Evolutionary conservation across 805 yeast species (phyloP).

Genomic region (Candida golubevii): DNA sequence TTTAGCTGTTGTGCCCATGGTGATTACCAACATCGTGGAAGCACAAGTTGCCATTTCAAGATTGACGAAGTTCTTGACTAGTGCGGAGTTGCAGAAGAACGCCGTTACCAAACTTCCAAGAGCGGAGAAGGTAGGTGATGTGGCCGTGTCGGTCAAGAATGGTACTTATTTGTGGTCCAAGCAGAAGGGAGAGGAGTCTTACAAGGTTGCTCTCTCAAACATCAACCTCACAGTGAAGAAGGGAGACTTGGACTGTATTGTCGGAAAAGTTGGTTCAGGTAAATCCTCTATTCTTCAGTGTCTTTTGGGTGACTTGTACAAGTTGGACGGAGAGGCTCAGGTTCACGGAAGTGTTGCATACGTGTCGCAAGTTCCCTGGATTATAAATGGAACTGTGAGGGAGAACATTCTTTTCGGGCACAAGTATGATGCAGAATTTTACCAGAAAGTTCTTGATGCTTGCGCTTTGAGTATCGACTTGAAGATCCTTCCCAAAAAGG

Average conservation of each 20-base stretch:
- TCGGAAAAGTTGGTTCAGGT: slow-evolving; percentile 89
- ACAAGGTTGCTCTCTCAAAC: slow-evolving; percentile 62
- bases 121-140: slow-evolving; percentile 58
- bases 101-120: slow-evolving; percentile 55
- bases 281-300: slow-evolving; percentile 80
- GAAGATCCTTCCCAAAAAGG: slow-evolving; percentile 80
- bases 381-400: slow-evolving; percentile 88
- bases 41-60: slow-evolving; percentile 81
- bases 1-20: slow-evolving; percentile 86
- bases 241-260: slow-evolving; percentile 79
- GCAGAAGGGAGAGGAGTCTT: slow-evolving; percentile 49
- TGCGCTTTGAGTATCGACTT: slow-evolving; percentile 85
- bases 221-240: slow-evolving; percentile 62
- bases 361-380: slow-evolving; percentile 94
- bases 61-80: slow-evolving; percentile 64
- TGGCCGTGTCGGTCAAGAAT: slow-evolving; percentile 54
- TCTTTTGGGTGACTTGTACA: slow-evolving; percentile 76
- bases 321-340: slow-evolving; percentile 65
- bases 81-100: slow-evolving; percentile 79
- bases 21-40: slow-evolving; percentile 79
- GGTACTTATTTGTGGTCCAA: slow-evolving; percentile 80
- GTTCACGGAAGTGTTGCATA: slow-evolving; percentile 81
- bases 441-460: slow-evolving; percentile 74
- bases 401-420: slow-evolving; percentile 92
- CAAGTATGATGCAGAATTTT: slow-evolving; percentile 74